Conservation (phyloP, 257 asterid genomes). For the Plantago major region DNA sequence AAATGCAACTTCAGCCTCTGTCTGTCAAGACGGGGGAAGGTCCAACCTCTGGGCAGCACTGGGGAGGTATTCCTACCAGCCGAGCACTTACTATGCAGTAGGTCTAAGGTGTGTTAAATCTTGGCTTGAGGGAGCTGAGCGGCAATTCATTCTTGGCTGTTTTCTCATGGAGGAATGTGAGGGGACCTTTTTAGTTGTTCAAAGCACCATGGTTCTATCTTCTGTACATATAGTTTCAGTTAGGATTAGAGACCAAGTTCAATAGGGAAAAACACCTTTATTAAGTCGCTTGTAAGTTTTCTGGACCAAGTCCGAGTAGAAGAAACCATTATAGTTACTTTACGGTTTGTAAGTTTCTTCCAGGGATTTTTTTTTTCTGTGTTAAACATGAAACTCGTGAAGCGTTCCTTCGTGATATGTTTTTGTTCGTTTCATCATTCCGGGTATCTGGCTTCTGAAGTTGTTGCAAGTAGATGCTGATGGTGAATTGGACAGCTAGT, state of each 20-base stretch:
- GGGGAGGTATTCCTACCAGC: conserved; percentile 25
- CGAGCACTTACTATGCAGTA: conserved; percentile 30
- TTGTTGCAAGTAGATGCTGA: too few species aligned
- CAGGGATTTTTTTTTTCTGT: neutral
- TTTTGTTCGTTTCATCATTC: neutral
- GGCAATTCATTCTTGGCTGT: conserved; percentile 98
- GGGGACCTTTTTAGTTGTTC: conserved; percentile 10
- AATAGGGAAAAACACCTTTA: neutral
- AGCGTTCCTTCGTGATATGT: neutral
- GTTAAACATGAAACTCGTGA: neutral
- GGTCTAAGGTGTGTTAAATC: conserved; percentile 10
- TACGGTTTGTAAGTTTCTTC: neutral
- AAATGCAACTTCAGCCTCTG: conserved; percentile 20
- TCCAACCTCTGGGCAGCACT: conserved; percentile 23
- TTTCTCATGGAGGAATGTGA: conserved; percentile 13
- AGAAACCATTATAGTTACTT: neutral
- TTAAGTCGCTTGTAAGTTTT: conserved; percentile 3
- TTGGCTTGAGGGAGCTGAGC: conserved; percentile 42
- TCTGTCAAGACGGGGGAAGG: conserved; percentile 25
- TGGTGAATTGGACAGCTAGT: too few species aligned
- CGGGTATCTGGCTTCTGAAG: too few species aligned
- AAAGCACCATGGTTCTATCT: conserved; percentile 4
- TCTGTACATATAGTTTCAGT: conserved; percentile 14
- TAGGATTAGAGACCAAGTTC: conserved; percentile 15
- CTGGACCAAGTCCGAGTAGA: neutral